phyloP scores from a whole-genome alignment of 1,139 yeast species.

The Candida freyschussii region DNA sequence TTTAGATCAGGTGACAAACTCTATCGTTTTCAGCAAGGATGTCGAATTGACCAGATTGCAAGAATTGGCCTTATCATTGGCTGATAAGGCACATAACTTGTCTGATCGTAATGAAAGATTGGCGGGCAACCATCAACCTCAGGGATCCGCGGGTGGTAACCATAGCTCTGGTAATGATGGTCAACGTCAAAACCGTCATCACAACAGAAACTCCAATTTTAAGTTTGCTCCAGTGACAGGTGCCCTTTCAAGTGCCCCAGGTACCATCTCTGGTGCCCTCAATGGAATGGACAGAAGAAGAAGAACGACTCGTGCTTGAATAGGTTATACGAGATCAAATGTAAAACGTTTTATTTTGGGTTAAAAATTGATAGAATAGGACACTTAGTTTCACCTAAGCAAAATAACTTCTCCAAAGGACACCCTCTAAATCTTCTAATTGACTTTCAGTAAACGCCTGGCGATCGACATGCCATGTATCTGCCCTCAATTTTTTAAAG shows the following conservation, averaged over 20 bases:
- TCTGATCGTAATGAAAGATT: conserved; percentile 85
- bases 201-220: conserved; percentile 25
- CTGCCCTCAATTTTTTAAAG: conserved; percentile 90
- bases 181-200: conserved; percentile 21
- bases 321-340: conserved; percentile 1
- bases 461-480: conserved; percentile 93
- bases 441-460: conserved; percentile 72
- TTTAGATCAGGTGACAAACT: conserved; percentile 54
- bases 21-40: conserved; percentile 60
- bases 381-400: conserved; percentile 38
- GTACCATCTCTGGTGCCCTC: conserved; percentile 31
- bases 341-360: neutral
- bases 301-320: conserved; percentile 20
- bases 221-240: conserved; percentile 30
- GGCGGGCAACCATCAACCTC: conserved; percentile 48
- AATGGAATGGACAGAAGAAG: conserved; percentile 31
- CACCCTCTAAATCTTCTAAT: conserved; percentile 90
- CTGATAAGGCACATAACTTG: conserved; percentile 78
- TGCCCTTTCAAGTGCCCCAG: conserved; percentile 27
- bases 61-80: conserved; percentile 80
- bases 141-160: conserved; percentile 17
- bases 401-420: conserved; percentile 87
- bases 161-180: conserved; percentile 14
- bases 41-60: conserved; percentile 83
- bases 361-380: neutral